Percentiles rank a stretch among this genome's conserved stretches.
phyloP scores from a whole-genome alignment of 2,329 filamentous ascomycete genomes.

The Aureobasidium lini region DNA sequence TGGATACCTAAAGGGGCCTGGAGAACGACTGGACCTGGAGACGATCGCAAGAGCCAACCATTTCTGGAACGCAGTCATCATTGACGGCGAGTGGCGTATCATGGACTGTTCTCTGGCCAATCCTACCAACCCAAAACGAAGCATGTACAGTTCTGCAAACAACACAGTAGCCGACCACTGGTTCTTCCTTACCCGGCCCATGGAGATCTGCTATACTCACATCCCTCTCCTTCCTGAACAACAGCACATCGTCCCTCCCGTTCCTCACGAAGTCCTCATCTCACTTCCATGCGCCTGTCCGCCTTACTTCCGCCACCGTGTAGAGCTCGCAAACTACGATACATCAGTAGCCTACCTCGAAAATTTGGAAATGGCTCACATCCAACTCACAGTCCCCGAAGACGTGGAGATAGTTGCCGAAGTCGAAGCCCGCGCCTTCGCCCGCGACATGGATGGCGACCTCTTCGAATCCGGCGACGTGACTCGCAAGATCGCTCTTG shows the following conservation, averaged over 20 bases:
- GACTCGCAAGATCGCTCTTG: slow-evolving; percentile 75
- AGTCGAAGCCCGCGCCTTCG: slow-evolving; percentile 75
- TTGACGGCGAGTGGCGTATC: slow-evolving; percentile 93
- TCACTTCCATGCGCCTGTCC: slow-evolving; percentile 81
- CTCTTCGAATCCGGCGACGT: slow-evolving; percentile 86
- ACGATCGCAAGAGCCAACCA: slow-evolving; percentile 85
- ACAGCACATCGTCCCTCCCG: slow-evolving; percentile 85
- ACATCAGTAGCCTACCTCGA: slow-evolving; percentile 80
- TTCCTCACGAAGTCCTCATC: slow-evolving; percentile 77
- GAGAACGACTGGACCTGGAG: slow-evolving; percentile 72
- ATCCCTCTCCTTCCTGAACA: slow-evolving; percentile 80
- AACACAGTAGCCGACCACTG: slow-evolving; percentile 70
- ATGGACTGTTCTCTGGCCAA: slow-evolving; percentile 91
- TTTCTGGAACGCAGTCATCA: slow-evolving; percentile 92
- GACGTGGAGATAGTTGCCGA: slow-evolving; percentile 91
- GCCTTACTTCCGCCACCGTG: slow-evolving; percentile 72
- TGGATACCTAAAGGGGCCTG: slow-evolving; percentile 85
- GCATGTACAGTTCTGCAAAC: slow-evolving; percentile 65
- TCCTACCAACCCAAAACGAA: slow-evolving; percentile 77
- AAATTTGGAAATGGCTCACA: slow-evolving; percentile 84
- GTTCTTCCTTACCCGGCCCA: slow-evolving; percentile 88
- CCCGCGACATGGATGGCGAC: slow-evolving; percentile 80
- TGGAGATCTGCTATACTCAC: slow-evolving; percentile 92
- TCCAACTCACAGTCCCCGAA: slow-evolving; percentile 78
- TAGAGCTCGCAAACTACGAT: slow-evolving; percentile 83